Evolutionary conservation across 441 rosid species (phyloP), one percentile per base, ranked within the genome.

Genomic region (Populus hybrid): DNA sequence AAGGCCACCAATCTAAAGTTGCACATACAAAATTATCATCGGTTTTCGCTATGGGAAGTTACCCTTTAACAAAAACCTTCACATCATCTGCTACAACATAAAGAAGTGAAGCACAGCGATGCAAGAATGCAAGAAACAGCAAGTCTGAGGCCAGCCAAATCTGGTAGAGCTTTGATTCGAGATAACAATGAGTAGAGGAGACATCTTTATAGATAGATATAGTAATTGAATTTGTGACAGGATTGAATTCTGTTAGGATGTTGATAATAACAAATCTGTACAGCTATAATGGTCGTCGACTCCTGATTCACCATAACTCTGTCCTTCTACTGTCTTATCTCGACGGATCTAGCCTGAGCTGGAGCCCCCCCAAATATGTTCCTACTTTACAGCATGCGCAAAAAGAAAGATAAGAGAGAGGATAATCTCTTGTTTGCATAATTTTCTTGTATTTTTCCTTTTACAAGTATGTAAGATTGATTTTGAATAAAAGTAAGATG

Each of bases 1-100:
- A 9, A 0, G 94, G 91, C 92, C 94, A 90, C 92, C 90, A 92
- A 66, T 90, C 93, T 9, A 90, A 59, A 36, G 94, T 90, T 4
- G 85, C 93, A 75, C 92, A 91, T 0, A 90, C 70, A 42, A 87
- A 92, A 64, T 81, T 79, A 14, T 83, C 89, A 72, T 89, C 90
- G 0, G 92, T 89, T 24, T 6, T 71, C 0, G 89, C 92, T 10
- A 86, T 75, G 35, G 85, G 46, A 10, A 88, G 85, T 34, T 59
- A 79, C 70, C 84, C 88, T 69, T 80, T 53, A 3, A 92, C 86
- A 1, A 63, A 64, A 4, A 90, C 85, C 9, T 70, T 38, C 9
- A 86, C 87, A 8, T 80, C 83, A 6, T 82, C 83, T 16, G 85
- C 86, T 3, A 69, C 64, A 9, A n/a, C 9, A 16, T n/a, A 24